These are phyloP conservation scores for Penicillium italicum DNA, from an alignment of 2,329 filamentous ascomycete genomes.

Conservation along the genomic window DNA sequence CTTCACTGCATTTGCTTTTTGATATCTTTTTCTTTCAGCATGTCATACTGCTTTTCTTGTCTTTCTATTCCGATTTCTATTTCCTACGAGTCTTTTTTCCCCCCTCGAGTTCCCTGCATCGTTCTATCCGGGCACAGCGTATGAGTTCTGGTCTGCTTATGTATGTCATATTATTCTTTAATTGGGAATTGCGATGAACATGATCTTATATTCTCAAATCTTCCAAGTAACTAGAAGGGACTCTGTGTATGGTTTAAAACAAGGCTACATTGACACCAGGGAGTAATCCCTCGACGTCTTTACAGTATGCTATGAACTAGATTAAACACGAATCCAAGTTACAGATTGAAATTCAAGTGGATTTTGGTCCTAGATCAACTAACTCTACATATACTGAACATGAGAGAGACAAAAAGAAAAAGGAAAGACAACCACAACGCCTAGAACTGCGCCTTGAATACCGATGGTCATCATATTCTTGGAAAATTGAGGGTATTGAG, in stretches of 20 bases:
- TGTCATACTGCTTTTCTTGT: background rate
- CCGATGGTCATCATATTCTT: conserved; percentile 6
- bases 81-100: background rate
- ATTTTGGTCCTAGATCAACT: no score
- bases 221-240: background rate
- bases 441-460: conserved; percentile 13
- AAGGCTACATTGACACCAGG: background rate
- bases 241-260: background rate
- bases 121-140: conserved; percentile 25
- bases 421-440: conserved; percentile 5
- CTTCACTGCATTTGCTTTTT: conserved; percentile 11
- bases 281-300: background rate
- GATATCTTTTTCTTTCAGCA: conserved; percentile 7
- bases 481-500: conserved; percentile 3
- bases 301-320: background rate
- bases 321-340: background rate
- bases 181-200: conserved; percentile 20
- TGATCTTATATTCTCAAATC: conserved; percentile 8
- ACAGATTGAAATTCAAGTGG: background rate
- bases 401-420: background rate
- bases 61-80: background rate
- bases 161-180: conserved; percentile 21
- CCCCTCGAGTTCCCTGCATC: conserved; percentile 20
- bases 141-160: conserved; percentile 26
- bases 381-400: conserved; percentile 4